These are phyloP conservation scores for Phaffia australis DNA, from an alignment of 768 basidiomycete genomes.

Conservation along the genomic window DNA sequence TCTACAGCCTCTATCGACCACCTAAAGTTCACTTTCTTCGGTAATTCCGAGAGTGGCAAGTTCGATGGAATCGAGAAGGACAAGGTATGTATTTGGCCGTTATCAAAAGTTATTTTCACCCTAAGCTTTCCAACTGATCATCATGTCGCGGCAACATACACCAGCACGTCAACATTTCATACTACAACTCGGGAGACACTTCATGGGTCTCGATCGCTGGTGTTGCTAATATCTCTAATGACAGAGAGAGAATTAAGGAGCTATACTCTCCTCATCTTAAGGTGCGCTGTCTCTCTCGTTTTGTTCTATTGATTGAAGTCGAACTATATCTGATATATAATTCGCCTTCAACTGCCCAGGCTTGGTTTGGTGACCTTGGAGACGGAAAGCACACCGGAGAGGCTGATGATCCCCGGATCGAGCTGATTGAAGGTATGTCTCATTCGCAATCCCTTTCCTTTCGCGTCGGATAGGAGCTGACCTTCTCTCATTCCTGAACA, in stretches of 20 bases:
- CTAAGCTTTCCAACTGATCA: not conserved
- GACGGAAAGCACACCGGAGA: constrained; percentile 79
- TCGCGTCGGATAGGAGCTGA: not conserved
- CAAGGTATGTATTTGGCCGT: not conserved
- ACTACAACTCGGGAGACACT: constrained; percentile 9
- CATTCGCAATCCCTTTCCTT: not conserved
- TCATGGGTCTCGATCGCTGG: constrained; percentile 26
- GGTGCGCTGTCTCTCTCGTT: not conserved
- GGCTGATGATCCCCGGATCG: constrained; percentile 62
- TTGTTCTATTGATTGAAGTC: not conserved
- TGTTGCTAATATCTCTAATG: constrained; percentile 10
- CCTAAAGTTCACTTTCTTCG: constrained; percentile 18
- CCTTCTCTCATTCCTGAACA: constrained; percentile 47
- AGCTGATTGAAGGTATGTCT: not conserved
- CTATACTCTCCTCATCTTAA: not conserved
- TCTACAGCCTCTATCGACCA: constrained; percentile 5
- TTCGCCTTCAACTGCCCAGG: constrained; percentile 29
- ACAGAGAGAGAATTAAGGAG: constrained; percentile 15
- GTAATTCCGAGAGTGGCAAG: constrained; percentile 18
- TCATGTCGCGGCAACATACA: not conserved
- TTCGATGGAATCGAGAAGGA: constrained; percentile 25
- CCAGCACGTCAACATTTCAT: constrained; percentile 25
- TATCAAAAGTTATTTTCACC: not conserved
- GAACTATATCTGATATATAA: no score
- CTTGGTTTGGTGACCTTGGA: constrained; percentile 77